phyloP scores from a whole-genome alignment of 2,329 filamentous ascomycete genomes.

The Ophiostoma pallidulum region DNA sequence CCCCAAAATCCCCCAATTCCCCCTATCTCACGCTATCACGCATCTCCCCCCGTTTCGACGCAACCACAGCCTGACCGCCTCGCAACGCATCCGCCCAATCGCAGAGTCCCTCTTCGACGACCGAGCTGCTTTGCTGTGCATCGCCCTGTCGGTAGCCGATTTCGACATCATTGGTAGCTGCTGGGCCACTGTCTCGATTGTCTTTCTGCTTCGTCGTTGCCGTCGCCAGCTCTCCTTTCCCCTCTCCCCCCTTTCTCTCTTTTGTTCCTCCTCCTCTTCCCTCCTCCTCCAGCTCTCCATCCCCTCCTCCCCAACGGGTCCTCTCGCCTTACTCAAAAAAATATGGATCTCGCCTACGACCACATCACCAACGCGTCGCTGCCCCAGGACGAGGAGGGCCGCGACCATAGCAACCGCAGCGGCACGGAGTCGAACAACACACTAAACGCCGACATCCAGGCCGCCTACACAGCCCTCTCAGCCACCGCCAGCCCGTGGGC shows the following conservation, averaged over 20 bases:
- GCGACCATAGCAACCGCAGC: slow-evolving; percentile 25
- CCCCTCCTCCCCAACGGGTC: not conserved
- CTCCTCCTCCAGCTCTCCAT: not conserved
- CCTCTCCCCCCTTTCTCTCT: not conserved
- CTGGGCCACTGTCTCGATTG: no score
- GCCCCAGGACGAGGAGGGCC: slow-evolving; percentile 45
- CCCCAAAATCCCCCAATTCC: no score
- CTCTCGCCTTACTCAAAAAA: not conserved
- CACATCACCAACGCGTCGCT: slow-evolving; percentile 82
- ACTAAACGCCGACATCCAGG: slow-evolving; percentile 82
- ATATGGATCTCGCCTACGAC: slow-evolving; percentile 95
- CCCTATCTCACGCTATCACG: no score
- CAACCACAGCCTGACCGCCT: no score
- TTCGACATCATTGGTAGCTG: no score
- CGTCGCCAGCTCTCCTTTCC: not conserved
- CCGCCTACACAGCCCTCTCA: slow-evolving; percentile 90
- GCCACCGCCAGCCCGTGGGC: slow-evolving; percentile 87
- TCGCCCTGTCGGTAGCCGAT: no score
- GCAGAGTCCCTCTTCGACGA: no score
- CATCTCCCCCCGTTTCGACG: no score
- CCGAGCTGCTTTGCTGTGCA: no score
- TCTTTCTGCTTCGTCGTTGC: no score
- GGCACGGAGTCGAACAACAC: slow-evolving; percentile 36
- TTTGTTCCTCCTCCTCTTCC: not conserved
- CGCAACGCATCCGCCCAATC: no score